Conservation (phyloP, 1,139 yeast species). For the Pichia kudriavzevii region DNA sequence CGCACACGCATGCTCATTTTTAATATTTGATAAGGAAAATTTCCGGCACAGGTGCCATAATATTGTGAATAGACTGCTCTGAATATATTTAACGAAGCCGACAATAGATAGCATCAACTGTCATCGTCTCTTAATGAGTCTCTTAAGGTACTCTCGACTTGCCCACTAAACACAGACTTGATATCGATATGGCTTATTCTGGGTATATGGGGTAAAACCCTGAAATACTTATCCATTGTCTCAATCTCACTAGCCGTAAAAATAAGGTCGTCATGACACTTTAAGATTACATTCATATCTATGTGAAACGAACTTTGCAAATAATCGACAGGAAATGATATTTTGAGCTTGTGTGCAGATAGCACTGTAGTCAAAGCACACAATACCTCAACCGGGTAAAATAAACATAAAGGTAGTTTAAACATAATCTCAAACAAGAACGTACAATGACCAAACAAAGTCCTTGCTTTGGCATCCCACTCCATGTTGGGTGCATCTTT, state of each 20-base stretch:
- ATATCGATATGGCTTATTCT: too few species aligned
- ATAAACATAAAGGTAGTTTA: conserved; percentile 24
- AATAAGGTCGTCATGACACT: conserved; percentile 20
- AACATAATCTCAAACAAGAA: conserved; percentile 23
- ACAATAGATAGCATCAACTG: too few species aligned
- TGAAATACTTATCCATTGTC: conserved; percentile 18
- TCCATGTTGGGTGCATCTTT: conserved; percentile 4
- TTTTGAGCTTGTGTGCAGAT: conserved; percentile 17
- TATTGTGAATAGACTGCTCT: too few species aligned
- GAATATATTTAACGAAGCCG: too few species aligned
- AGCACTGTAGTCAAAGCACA: conserved; percentile 23
- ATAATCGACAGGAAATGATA: conserved; percentile 16
- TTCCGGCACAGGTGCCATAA: too few species aligned
- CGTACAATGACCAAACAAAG: conserved; percentile 21
- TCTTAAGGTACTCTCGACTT: too few species aligned
- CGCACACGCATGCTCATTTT: too few species aligned
- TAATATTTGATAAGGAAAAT: too few species aligned
- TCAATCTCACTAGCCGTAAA: conserved; percentile 15
- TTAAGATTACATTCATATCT: conserved; percentile 15
- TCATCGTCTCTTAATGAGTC: too few species aligned
- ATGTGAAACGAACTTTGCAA: conserved; percentile 14
- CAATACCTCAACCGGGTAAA: conserved; percentile 19
- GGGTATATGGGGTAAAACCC: conserved; percentile 19
- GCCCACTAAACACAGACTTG: too few species aligned
- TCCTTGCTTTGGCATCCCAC: conserved; percentile 18